These are phyloP conservation scores for Psilocybe cyanescens DNA, from an alignment of 768 basidiomycete species.

Conservation along the genomic window DNA sequence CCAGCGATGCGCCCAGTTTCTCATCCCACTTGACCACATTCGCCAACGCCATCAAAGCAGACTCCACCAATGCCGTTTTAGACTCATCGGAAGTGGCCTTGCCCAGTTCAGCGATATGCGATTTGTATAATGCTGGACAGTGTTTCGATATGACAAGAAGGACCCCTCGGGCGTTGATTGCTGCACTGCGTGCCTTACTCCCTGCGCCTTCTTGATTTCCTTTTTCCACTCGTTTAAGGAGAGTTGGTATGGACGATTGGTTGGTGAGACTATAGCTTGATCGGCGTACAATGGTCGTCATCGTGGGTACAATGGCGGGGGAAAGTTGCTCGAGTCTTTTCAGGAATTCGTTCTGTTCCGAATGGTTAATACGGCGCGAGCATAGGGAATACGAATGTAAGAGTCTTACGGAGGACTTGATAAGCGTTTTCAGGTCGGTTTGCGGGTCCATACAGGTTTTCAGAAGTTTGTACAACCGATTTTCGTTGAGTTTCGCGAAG, in stretches of 20 bases:
- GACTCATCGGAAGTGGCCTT: slow-evolving; percentile 74
- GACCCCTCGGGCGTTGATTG: slow-evolving; percentile 54
- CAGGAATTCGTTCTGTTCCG: slow-evolving; percentile 70
- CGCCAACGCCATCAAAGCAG: slow-evolving; percentile 78
- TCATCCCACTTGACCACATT: slow-evolving; percentile 64
- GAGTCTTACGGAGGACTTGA: slow-evolving; percentile 71
- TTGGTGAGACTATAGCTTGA: slow-evolving; percentile 78
- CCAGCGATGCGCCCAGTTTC: slow-evolving; percentile 52
- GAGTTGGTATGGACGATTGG: slow-evolving; percentile 80
- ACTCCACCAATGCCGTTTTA: slow-evolving; percentile 58
- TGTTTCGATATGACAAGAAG: slow-evolving; percentile 73
- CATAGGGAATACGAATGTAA: not conserved
- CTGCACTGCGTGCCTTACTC: slow-evolving; percentile 36
- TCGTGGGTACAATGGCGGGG: slow-evolving; percentile 63
- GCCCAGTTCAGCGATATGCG: slow-evolving; percentile 75
- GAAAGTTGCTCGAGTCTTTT: slow-evolving; percentile 76
- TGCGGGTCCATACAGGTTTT: slow-evolving; percentile 84
- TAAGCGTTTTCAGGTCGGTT: slow-evolving; percentile 77
- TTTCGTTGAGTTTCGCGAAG: slow-evolving; percentile 90
- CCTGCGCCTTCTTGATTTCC: slow-evolving; percentile 38
- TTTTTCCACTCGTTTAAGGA: slow-evolving; percentile 71
- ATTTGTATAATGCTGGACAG: slow-evolving; percentile 70
- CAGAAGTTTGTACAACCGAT: slow-evolving; percentile 82
- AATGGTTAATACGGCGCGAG: not conserved
- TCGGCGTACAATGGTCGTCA: slow-evolving; percentile 71